Conservation (phyloP, 345 rosid species). For the Zanthoxylum bungeanum region DNA sequence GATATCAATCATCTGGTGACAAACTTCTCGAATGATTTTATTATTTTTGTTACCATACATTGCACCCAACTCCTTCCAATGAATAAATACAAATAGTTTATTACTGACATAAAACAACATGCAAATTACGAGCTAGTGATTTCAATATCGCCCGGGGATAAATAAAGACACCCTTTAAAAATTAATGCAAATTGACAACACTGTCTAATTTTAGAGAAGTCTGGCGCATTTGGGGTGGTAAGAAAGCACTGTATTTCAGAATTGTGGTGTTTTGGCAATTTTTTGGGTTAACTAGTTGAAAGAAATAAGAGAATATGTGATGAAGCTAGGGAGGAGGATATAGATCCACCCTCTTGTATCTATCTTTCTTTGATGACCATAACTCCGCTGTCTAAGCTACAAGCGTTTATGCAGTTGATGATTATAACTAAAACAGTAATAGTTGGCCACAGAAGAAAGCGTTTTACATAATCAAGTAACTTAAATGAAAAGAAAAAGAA, state of each 20-base stretch:
- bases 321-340: not conserved
- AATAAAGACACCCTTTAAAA: not conserved
- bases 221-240: not conserved
- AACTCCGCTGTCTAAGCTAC: not conserved
- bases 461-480: constrained; percentile 2
- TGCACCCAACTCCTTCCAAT: not conserved
- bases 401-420: not conserved
- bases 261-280: not conserved
- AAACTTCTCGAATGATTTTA: not conserved
- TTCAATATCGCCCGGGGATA: not conserved
- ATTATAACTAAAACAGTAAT: not conserved
- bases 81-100: not conserved
- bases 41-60: not conserved
- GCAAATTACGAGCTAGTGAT: not conserved
- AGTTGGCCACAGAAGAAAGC: not conserved
- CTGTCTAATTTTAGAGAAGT: not conserved
- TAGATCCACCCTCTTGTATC: not conserved
- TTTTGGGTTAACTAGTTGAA: no score
- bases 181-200: not conserved
- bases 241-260: not conserved
- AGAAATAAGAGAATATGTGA: no score
- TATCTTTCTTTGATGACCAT: not conserved
- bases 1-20: not conserved
- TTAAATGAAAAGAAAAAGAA: no score
- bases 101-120: not conserved